Base-by-base conservation (phyloP, 2,329 filamentous ascomycete genomes). In the Amesomyces nigricolor region DNA sequence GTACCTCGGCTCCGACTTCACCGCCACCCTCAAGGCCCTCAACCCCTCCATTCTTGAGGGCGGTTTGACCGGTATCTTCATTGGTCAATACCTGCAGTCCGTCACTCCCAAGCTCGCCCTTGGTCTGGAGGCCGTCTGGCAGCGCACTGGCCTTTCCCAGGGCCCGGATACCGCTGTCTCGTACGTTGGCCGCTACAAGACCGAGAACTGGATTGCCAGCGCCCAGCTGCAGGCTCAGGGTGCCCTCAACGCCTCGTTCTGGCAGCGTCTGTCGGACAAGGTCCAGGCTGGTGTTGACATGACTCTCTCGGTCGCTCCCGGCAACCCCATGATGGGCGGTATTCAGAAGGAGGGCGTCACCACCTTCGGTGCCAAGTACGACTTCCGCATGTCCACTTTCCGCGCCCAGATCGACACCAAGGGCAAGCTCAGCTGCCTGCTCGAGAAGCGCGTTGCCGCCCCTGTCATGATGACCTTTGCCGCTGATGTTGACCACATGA, bases 261-360 rank as follows among this genome's bases (percentile, higher is more conserved):
- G 94, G 94, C 85, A 88, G 71, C 86, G 82, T 68, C 75, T 99
- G 64, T 94, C 91, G 22, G 94, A 97, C 63, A 94, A 91, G 75
- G 91, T 99, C 32, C 92, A 97, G 77, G 92, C 91, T 59, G 94
- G 94, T 73, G 89, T 95, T 64, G 92, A 97, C 66, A 85, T 95
- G 79, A 95, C 91, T 72, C 80, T 99, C 57, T 87, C 91, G 62
- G 87, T 96, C 64, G 84, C 84, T 32, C 78, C 82, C 29, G 78
- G 82, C 53, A 82, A 81, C 51, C 81, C 83, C 61, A 75, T 89
- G 73, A 91, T 94, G 84, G 89, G 89, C 66, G 83, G 80, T 58
- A 84, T 84, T 46, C 71, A 86, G 71, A 92, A 91, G 73, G 91
- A 99, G 72, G 94, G 94, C 54, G 81, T 89, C 59, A 91, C 95